phyloP scores from a whole-genome alignment of 169 alveolate genomes.

The Condylostoma magnum region DNA sequence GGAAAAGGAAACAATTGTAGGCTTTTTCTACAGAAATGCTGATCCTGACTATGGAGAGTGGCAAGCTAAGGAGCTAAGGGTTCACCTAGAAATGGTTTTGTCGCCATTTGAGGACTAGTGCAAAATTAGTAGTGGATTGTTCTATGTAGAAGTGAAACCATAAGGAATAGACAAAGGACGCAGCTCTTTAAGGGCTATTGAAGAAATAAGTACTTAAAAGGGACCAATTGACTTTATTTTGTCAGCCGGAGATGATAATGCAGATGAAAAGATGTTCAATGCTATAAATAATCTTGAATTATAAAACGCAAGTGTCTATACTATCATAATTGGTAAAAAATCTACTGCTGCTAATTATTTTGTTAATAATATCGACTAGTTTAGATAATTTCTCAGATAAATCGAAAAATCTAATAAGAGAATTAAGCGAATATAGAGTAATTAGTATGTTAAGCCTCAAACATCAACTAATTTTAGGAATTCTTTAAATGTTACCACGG shows the following conservation, averaged over 20 bases:
- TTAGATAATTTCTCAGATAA: too few species aligned
- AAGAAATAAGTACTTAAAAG: background rate
- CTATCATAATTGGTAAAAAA: too few species aligned
- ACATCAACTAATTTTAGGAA: too few species aligned
- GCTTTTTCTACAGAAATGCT: conserved; percentile 8
- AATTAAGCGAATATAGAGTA: too few species aligned
- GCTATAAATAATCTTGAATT: too few species aligned
- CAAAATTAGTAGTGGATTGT: conserved; percentile 14
- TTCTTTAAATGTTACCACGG: too few species aligned
- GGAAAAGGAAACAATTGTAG: conserved; percentile 7
- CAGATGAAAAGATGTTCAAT: conserved; percentile 34
- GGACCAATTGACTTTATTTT: conserved; percentile 17
- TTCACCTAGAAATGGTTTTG: conserved; percentile 15
- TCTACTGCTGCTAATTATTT: too few species aligned
- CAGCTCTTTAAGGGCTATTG: background rate
- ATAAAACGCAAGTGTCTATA: too few species aligned
- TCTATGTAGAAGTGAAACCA: conserved; percentile 29
- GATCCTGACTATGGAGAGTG: conserved; percentile 30
- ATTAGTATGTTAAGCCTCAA: too few species aligned
- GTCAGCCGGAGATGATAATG: conserved; percentile 5
- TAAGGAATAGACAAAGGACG: conserved; percentile 25
- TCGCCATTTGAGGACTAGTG: conserved; percentile 20
- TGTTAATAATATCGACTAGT: too few species aligned
- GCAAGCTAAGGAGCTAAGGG: conserved; percentile 28
- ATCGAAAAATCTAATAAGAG: too few species aligned